phyloP scores from a whole-genome alignment of 192 early-diverging fungal genomes.

The Backusella sp. region DNA sequence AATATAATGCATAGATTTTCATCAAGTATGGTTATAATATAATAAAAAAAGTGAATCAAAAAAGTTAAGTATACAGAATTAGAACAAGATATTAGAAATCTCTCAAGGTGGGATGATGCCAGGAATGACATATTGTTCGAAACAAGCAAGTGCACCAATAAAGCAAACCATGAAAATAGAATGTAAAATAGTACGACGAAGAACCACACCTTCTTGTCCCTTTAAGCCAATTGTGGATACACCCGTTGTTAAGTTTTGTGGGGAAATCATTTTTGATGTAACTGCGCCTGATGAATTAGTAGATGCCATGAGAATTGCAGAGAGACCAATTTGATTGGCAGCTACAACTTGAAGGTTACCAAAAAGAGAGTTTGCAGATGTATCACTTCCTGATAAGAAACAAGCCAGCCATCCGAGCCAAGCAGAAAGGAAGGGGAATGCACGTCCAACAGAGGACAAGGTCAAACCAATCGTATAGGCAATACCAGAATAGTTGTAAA shows the following conservation, averaged over 20 bases:
- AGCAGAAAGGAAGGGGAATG: conserved; percentile 40
- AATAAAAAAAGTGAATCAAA: neutral
- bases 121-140: conserved; percentile 35
- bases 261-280: conserved; percentile 39
- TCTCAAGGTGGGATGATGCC: conserved; percentile 21
- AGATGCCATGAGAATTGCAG: conserved; percentile 36
- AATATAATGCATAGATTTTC: neutral
- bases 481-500: conserved; percentile 39
- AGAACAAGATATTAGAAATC: neutral
- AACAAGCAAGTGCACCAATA: conserved; percentile 30
- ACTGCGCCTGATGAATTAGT: conserved; percentile 38
- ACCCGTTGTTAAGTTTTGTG: conserved; percentile 41
- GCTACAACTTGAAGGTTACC: conserved; percentile 44
- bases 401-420: conserved; percentile 41
- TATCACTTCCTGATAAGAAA: conserved; percentile 41
- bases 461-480: conserved; percentile 37
- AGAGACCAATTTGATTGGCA: conserved; percentile 36
- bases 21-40: neutral
- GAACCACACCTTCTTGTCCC: conserved; percentile 32
- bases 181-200: conserved; percentile 37
- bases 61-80: neutral
- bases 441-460: conserved; percentile 34
- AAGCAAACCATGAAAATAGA: conserved; percentile 30
- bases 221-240: conserved; percentile 37
- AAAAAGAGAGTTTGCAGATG: conserved; percentile 38